Percentiles rank a stretch among this genome's conserved stretches.
phyloP scores from a whole-genome alignment of 345 rosid genomes.

The Nephelium lappaceum region DNA sequence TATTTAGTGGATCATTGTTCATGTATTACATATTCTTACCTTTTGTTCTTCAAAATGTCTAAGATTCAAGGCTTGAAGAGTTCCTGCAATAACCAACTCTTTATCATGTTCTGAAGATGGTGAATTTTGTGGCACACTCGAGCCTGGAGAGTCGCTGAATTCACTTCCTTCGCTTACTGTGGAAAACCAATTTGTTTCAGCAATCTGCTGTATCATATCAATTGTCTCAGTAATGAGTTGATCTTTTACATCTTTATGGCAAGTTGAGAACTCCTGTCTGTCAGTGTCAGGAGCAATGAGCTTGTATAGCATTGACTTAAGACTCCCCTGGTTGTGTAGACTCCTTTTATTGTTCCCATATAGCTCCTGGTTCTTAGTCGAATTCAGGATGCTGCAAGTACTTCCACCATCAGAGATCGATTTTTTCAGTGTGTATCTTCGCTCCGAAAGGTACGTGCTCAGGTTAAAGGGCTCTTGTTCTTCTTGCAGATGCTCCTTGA shows the following conservation, averaged over 20 bases:
- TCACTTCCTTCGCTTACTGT: conserved; percentile 10
- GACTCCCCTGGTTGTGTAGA: conserved; percentile 13
- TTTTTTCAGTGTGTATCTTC: conserved; percentile 19
- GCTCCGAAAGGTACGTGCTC: conserved; percentile 28
- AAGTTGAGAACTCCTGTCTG: conserved; percentile 19
- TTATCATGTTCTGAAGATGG: neutral
- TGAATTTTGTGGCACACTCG: conserved; percentile 2
- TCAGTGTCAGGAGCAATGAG: conserved; percentile 10
- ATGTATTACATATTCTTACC: conserved; percentile 30
- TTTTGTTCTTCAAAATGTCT: conserved; percentile 19
- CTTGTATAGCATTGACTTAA: conserved; percentile 31
- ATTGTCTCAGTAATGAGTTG: conserved; percentile 21
- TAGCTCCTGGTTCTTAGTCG: conserved; percentile 12
- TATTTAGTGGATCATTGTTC: neutral
- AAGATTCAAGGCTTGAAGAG: conserved; percentile 14
- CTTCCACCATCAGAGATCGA: conserved; percentile 12
- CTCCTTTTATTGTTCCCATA: neutral
- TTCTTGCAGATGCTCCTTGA: conserved; percentile 41
- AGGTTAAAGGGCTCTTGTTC: conserved; percentile 43
- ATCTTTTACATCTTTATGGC: conserved; percentile 22
- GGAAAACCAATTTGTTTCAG: conserved; percentile 23
- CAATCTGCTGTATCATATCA: conserved; percentile 12
- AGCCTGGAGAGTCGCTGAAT: conserved; percentile 7
- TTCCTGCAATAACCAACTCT: neutral
- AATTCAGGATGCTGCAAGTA: conserved; percentile 8